Conservation (phyloP, 148 eudicot genomes). For the Gaultheria prostrata region DNA sequence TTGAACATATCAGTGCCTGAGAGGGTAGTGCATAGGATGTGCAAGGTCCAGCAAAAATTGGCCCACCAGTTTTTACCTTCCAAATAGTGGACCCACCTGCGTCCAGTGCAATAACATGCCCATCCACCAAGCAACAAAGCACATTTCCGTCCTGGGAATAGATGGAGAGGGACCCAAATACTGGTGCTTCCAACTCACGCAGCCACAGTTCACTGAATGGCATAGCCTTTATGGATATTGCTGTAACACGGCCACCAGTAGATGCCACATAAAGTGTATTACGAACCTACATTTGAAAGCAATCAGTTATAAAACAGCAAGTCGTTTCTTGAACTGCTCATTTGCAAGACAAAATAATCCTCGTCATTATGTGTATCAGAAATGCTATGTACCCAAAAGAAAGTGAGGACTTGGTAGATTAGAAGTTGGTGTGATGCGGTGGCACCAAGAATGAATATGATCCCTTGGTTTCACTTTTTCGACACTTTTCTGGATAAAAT, state of each 20-base stretch:
- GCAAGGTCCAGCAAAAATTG: constrained; percentile 86
- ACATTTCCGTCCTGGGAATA: constrained; percentile 48
- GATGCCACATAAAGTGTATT: constrained; percentile 64
- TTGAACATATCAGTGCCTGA: constrained; percentile 66
- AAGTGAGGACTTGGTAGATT: background rate
- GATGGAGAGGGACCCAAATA: constrained; percentile 76
- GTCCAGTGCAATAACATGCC: constrained; percentile 58
- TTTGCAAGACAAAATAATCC: constrained; percentile 5
- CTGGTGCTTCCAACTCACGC: constrained; percentile 66
- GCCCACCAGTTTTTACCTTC: constrained; percentile 69
- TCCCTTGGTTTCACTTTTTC: background rate
- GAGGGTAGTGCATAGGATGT: constrained; percentile 44
- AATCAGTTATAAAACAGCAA: background rate
- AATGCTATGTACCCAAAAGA: background rate
- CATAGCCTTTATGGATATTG: constrained; percentile 50
- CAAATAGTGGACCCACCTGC: constrained; percentile 54
- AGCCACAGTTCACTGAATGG: constrained; percentile 57
- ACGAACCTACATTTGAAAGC: constrained; percentile 28
- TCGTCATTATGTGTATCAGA: background rate
- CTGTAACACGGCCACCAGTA: constrained; percentile 73
- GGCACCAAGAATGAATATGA: background rate
- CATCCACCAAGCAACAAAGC: constrained; percentile 76
- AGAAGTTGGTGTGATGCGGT: background rate
- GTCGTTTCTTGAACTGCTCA: background rate
- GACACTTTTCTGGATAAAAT: background rate